Conservation (phyloP, 441 rosid species). For the Kokia cookei region DNA sequence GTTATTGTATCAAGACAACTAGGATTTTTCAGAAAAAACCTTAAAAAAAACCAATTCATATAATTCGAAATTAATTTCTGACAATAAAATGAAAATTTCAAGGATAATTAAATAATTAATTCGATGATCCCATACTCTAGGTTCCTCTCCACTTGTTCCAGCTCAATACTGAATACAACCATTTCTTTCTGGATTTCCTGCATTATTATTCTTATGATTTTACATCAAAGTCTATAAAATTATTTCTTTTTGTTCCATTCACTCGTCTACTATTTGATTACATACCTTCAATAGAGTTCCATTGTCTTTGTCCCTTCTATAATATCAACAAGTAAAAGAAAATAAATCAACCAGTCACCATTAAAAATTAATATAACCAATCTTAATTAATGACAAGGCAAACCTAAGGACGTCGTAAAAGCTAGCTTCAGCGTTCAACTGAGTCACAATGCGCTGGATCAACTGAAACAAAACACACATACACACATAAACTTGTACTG, state of each 20-base stretch:
- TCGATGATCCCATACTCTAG: constrained; percentile 13
- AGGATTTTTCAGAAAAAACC: constrained; percentile 12
- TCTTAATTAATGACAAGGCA: background rate
- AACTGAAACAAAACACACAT: background rate
- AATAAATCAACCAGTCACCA: background rate
- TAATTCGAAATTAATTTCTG: background rate
- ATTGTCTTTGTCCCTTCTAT: background rate
- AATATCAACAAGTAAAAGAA: background rate
- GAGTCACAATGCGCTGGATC: constrained; percentile 3
- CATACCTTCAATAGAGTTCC: constrained; percentile 15
- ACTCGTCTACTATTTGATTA: background rate
- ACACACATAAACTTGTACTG: too few relatives aligned
- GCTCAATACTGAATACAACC: background rate
- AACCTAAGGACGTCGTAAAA: constrained; percentile 11
- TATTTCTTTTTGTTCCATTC: too few relatives aligned
- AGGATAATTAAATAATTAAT: background rate
- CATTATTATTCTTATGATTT: background rate
- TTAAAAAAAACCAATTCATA: background rate
- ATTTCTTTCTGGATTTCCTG: constrained; percentile 18
- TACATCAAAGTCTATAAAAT: background rate
- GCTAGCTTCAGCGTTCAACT: constrained; percentile 13
- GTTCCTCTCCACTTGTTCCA: constrained; percentile 20
- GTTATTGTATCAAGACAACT: constrained; percentile 3
- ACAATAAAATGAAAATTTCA: background rate
- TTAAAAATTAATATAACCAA: background rate